Base-by-base conservation (phyloP, 108 stramenopile species). In the Cyclotella kingstonii region DNA sequence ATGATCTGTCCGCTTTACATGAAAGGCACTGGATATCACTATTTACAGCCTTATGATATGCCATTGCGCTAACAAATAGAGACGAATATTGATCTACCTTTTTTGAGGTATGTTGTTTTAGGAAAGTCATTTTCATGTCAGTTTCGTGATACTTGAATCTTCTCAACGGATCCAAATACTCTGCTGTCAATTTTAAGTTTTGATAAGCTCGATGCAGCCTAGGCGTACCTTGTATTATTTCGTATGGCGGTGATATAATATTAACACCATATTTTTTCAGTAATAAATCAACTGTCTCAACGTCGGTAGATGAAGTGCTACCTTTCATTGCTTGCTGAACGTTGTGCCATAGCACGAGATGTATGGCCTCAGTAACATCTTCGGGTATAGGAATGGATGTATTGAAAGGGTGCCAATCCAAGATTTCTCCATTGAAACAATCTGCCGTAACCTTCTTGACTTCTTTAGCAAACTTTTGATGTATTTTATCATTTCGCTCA, bases 191-290 rank as follows among this genome's bases (percentile, higher is more conserved):
- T 4, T 26, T 27, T 17, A 61, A 42, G 0, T 61, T 29, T 42
- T 34, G 14, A 29, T 47, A 47, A 18, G 44, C 43, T 5, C 60
- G 46, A 33, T 26, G 28, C 4, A 61, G 44, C 19, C 25, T 18
- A 18, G 23, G 38, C 9, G 30, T 19, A 22, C 60, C 60, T 47
- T 45, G 31, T 0, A 61, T 29, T n/a, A 31, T 11, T 35, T 61
- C 17, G 45, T 28, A 61, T 61, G 60, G 60, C 11, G 60, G 60
- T 9, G 47, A 61, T 7, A 45, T 31, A 15, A 61, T 42, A n/a
- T 42, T 12, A 22, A 31, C 46, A 61, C 44, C 60, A 33, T 61
- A 61, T 7, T 0, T 27, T 11, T 61, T 45, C 17, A 18, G 28
- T 6, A 61, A 42, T 12, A 39, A 14, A 15, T 61, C 60, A 22